These are phyloP conservation scores for Penicillium sp. DNA, from an alignment of 2,329 filamentous ascomycete genomes.

Conservation along the genomic window DNA sequence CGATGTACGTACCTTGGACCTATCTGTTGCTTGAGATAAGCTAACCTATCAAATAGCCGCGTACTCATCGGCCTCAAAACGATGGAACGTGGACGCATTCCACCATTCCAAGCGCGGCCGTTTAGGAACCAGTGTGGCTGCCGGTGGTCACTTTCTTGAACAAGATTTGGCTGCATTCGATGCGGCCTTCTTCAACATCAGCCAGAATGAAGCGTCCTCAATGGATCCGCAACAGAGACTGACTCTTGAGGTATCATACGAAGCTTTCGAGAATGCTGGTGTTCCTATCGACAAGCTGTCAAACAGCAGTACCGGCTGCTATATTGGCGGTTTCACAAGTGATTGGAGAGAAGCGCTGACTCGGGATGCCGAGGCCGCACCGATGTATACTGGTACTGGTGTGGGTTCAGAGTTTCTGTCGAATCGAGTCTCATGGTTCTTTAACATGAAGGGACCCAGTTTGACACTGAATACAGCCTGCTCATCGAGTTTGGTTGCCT, in stretches of 20 bases:
- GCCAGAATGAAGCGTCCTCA: slow-evolving; percentile 18
- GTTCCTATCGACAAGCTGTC: slow-evolving; percentile 22
- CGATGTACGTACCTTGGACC: not conserved
- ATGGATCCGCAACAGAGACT: slow-evolving; percentile 30
- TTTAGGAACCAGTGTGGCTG: not conserved
- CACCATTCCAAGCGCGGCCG: slow-evolving; percentile 14
- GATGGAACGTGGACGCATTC: slow-evolving; percentile 10
- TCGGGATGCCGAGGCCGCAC: slow-evolving; percentile 29
- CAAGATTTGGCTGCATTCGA: slow-evolving; percentile 33
- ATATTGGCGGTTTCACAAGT: slow-evolving; percentile 25
- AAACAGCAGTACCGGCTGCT: slow-evolving; percentile 27
- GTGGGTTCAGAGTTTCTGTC: slow-evolving; percentile 34
- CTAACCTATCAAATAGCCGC: not conserved
- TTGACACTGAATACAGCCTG: slow-evolving; percentile 35
- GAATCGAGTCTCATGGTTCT: slow-evolving; percentile 35
- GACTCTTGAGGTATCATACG: slow-evolving; percentile 29
- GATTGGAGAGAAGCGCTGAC: slow-evolving; percentile 28
- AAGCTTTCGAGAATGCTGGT: slow-evolving; percentile 30
- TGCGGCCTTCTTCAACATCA: slow-evolving; percentile 37
- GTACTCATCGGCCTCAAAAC: not conserved
- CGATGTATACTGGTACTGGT: slow-evolving; percentile 14
- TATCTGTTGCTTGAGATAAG: not conserved
- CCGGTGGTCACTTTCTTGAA: slow-evolving; percentile 28
- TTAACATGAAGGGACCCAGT: slow-evolving; percentile 37
- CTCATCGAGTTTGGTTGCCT: slow-evolving; percentile 31